Evolutionary conservation across 345 rosid genomes (phyloP), one percentile per base, ranked within the genome.

Genomic region (Acer negundo): DNA sequence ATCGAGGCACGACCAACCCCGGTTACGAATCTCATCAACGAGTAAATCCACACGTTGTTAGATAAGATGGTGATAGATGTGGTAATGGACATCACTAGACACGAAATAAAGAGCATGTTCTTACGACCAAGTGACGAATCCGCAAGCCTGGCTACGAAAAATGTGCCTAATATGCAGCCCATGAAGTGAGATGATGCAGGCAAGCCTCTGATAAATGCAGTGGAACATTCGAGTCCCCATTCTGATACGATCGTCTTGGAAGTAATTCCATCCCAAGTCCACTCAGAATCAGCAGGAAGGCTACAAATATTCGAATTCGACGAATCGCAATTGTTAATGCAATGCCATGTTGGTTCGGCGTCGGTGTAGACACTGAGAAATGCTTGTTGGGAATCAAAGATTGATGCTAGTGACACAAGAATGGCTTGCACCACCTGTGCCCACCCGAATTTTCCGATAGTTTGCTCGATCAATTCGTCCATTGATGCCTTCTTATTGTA

Each of bases 301-400:
- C 11, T 13, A 11, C 93, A 89, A 23, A 85, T 61, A 40, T 82
- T 67, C 9, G 82, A 26, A 42, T 42, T 42, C 11, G 46, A 35
- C 6, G 38, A 35, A 35, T 35, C 38, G 1, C 38, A 35, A 35
- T 35, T 35, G 38, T 35, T 72, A 7, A 62, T 70, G 77, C 91
- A 89, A 79, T 83, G 93, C 93, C 89, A 89, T 2, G 87, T 64
- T 0, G 95, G 92, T 61, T 77, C 81, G 0, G 83, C 79, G 69
- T 91, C 93, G 2, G 95, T 85, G 82, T 85, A 89, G 23, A 88
- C 87, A 19, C 82, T 83, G 46, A 89, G 81, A 80, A 89, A 90
- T 3, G 91, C 80, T 62, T 91, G 95, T 61, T 91, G 95, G 3
- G 90, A 87, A 38, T 91, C 93, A 66, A 89, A 91, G 56, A 85